These are phyloP conservation scores for Alternaria consortialis DNA, from an alignment of 2,329 filamentous ascomycete species.

Conservation along the genomic window DNA sequence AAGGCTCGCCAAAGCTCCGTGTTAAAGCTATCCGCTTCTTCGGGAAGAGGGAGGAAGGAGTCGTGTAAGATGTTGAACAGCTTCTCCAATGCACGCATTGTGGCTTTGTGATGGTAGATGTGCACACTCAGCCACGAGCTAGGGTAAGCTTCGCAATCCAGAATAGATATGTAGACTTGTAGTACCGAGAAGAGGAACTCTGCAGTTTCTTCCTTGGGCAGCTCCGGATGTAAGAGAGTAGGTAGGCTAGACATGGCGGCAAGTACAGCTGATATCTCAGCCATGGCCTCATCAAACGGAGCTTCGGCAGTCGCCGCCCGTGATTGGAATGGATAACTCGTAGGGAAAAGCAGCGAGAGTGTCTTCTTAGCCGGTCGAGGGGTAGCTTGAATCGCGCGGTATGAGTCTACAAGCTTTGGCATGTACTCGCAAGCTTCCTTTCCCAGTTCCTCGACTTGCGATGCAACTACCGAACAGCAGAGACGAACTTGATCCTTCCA, in stretches of 20 bases:
- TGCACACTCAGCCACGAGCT: conserved; percentile 89
- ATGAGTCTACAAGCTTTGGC: conserved; percentile 89
- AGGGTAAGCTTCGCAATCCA: conserved; percentile 90
- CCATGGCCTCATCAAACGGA: conserved; percentile 83
- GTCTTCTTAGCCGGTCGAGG: conserved; percentile 65
- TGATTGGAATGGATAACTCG: conserved; percentile 85
- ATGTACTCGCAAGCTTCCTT: conserved; percentile 88
- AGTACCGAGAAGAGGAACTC: conserved; percentile 80
- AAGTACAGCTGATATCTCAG: conserved; percentile 88
- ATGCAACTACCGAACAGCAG: conserved; percentile 90
- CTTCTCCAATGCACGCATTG: conserved; percentile 85
- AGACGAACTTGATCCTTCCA: conserved; percentile 93
- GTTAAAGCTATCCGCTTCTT: conserved; percentile 90
- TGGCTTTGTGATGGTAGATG: conserved; percentile 91
- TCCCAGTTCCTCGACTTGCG: conserved; percentile 79
- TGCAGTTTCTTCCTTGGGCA: conserved; percentile 77
- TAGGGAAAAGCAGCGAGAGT: conserved; percentile 89
- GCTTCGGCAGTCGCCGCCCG: conserved; percentile 69
- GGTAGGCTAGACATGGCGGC: conserved; percentile 81
- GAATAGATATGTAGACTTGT: conserved; percentile 85
- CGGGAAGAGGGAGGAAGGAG: conserved; percentile 84
- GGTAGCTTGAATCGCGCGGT: conserved; percentile 76
- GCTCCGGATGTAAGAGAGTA: conserved; percentile 77
- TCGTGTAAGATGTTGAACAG: conserved; percentile 82
- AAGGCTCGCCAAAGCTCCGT: conserved; percentile 94